These are phyloP conservation scores for Candida tetrigidarum DNA, from an alignment of 1,139 yeast species.

Conservation along the genomic window DNA sequence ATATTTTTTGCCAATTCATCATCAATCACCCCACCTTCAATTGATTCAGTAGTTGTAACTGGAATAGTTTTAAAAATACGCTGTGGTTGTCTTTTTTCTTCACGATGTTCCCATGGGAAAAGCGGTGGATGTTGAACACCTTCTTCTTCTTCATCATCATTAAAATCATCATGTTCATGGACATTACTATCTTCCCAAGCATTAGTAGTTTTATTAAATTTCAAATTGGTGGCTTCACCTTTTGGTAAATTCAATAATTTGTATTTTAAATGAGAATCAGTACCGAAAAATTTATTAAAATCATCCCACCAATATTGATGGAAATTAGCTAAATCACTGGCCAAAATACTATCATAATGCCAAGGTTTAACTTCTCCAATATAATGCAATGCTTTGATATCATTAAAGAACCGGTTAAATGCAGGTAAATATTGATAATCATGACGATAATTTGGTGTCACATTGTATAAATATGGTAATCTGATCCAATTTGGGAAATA, in stretches of 20 bases:
- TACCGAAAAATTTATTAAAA: slow-evolving; percentile 28
- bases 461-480: slow-evolving; percentile 36
- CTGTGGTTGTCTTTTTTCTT: slow-evolving; percentile 16
- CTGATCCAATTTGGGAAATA: slow-evolving; percentile 30
- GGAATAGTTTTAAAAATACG: slow-evolving; percentile 19
- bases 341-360: slow-evolving; percentile 25
- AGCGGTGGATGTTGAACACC: slow-evolving; percentile 23
- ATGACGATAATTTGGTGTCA: slow-evolving; percentile 31
- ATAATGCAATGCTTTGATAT: slow-evolving; percentile 33
- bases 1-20: slow-evolving; percentile 14
- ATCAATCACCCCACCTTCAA: slow-evolving; percentile 16
- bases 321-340: slow-evolving; percentile 23
- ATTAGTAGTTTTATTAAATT: slow-evolving; percentile 32
- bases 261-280: slow-evolving; percentile 19
- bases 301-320: slow-evolving; percentile 43
- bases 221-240: slow-evolving; percentile 43
- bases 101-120: slow-evolving; percentile 51
- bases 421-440: slow-evolving; percentile 39
- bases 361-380: slow-evolving; percentile 36
- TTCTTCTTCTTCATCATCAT: slow-evolving; percentile 6
- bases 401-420: slow-evolving; percentile 29
- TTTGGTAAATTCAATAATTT: slow-evolving; percentile 21
- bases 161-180: background rate
- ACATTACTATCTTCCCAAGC: slow-evolving; percentile 27
- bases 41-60: slow-evolving; percentile 39